Evolutionary conservation across 2,329 filamentous ascomycete genomes (phyloP), one percentile per base, ranked within the genome.

Genomic region (Ophidiomyces ophidiicola): DNA sequence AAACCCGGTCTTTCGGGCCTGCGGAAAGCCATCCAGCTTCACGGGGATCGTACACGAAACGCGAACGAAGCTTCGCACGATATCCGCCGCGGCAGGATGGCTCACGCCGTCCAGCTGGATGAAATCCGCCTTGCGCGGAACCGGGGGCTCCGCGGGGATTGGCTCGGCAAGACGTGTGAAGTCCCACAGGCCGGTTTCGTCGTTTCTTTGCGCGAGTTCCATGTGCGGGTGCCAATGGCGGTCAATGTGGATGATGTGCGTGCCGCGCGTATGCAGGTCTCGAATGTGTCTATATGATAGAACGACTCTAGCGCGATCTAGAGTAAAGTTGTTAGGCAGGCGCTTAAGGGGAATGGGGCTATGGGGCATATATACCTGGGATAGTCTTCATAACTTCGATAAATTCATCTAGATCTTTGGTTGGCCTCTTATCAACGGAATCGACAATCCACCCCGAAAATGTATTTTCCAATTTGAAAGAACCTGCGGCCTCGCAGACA

Each of bases 21-120:
- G 84, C 4, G 90, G 92, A 58, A 94, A 98, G n/a, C 90, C 90
- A 57, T 98, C 90, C 6, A 98, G 72, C 68, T 96, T 96, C 46
- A 98, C 68, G 0, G 90, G 90, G 80, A 98, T 88, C 17, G 80
- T 82, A 52, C 87, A 93, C 47, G 83, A 80, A 40, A 98, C 82
- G 26, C 90, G 81, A 18, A 98, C 88, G 57, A 98, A 96, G 56
- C 87, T 94, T 49, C 83, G 80, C 26, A 98, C 83, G 46, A 98
- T 76, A 49, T 94, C 85, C 2, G 87, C 86, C n/a, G 90, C 87
- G 12, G 84, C 83, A 17, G 85, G 79, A 56, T 94, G 81, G 43
- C 81, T 82, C 44, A 88, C 81, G 50, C 90, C 85, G 51, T 88
- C 82, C 46, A 98, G 74, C 57, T 86, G 80, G 50, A 96, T 92